Conservation (phyloP, 371 early-diverging fungal species). For the Syncephalastrum monosporum region DNA sequence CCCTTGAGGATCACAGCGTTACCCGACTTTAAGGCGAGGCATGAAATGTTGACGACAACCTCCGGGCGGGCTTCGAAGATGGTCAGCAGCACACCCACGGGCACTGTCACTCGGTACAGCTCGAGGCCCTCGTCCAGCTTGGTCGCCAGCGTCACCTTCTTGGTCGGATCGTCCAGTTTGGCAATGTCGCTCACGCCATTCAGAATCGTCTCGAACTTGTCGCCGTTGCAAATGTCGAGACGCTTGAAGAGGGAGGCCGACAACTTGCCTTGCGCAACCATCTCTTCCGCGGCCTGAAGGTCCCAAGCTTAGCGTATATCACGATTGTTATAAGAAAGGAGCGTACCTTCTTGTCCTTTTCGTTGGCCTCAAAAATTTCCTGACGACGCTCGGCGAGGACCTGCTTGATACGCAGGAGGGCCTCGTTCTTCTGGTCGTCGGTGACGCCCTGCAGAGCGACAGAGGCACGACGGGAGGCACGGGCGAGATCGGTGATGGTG, state of each 20-base stretch:
- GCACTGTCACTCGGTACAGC: conserved; percentile 86
- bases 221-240: conserved; percentile 83
- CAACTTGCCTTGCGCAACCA: conserved; percentile 75
- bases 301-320: too few species aligned
- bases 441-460: conserved; percentile 78
- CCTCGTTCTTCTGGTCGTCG: conserved; percentile 74
- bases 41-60: conserved; percentile 95
- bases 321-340: neutral
- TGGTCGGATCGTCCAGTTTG: conserved; percentile 81
- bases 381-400: conserved; percentile 67
- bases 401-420: conserved; percentile 71
- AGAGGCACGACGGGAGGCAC: conserved; percentile 78
- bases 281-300: conserved; percentile 59
- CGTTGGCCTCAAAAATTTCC: conserved; percentile 81
- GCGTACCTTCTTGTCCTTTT: conserved; percentile 73
- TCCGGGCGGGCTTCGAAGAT: conserved; percentile 99
- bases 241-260: conserved; percentile 83
- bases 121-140: conserved; percentile 81
- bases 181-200: conserved; percentile 91
- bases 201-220: conserved; percentile 84
- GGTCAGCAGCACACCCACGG: conserved; percentile 93
- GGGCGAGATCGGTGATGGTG: conserved; percentile 59
- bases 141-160: conserved; percentile 75
- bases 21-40: conserved; percentile 93
- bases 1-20: conserved; percentile 98